Base-by-base conservation (phyloP, 139 green algal species). In the Tetradesmus obliquus region DNA sequence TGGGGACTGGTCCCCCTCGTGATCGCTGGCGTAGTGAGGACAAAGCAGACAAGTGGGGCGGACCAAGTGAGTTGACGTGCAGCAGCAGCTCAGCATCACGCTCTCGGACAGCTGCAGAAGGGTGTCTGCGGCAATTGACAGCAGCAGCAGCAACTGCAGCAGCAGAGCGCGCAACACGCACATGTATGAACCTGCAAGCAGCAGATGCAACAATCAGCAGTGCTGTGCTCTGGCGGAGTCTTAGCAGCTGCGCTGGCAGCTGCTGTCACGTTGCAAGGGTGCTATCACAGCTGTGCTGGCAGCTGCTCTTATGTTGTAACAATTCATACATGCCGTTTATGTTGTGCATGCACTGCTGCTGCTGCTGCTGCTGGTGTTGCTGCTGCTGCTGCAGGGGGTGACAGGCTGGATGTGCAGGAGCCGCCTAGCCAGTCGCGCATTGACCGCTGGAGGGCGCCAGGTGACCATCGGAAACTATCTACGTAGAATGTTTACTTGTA, bases 21-120 rank as follows among this genome's bases (percentile, higher is more conserved):
- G 84, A 88, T 62, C 84, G 84, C 10, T 88, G 84, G 84, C 84
- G 84, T 58, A 32, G 22, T 55, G 84, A 88, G 4, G 84, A 88
- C 10, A 88, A 88, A 57, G 19, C 6, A 45, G 84, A 88, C n/a
- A 88, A 88, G 19, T 88, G 84, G 84, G 58, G 57, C 24, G 74
- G n/a, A 32, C n/a, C 84, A 45, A 60, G 84, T 88, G 51, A 88
- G 84, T 74, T 5, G 1, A n/a, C 1, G 1, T 24, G 2, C 66
- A 74, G 66, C 66, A 74, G 66, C n/a, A 74, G 66, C 15, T 24
- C 0, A 17, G 66, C 66, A 24, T 74, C 6, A 5, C 60, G 17
- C 5, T 12, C 17, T 1, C 7, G 15, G 7, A 12, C 66, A 74
- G 66, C 15, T 74, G 66, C 66, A 24, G 66, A 74, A 9, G 66